Evolutionary conservation across 148 eudicot genomes (phyloP).

Genomic region (Polygonum aviculare): DNA sequence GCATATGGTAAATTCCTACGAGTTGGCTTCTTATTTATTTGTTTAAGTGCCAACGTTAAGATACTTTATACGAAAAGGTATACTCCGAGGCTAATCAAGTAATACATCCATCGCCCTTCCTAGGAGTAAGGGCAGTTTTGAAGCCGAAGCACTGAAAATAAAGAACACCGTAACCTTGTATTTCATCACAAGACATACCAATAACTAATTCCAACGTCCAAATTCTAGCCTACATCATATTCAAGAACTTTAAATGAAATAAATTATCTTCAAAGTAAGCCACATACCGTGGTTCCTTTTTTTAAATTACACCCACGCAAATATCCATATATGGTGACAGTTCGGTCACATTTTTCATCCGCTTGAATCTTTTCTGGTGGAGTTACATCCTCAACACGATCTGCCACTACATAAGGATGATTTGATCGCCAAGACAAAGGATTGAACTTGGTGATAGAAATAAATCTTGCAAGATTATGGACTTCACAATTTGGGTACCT

Average conservation of each 20-base stretch:
- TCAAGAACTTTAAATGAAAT: neutral
- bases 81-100: neutral
- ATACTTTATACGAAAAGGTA: neutral
- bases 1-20: neutral
- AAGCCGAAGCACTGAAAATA: too few species aligned
- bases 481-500: constrained; percentile 84
- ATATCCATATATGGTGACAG: constrained; percentile 80
- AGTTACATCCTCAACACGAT: constrained; percentile 95
- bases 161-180: too few species aligned
- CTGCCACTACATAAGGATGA: constrained; percentile 87
- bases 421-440: constrained; percentile 73
- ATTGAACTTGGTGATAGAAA: constrained; percentile 83
- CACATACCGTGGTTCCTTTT: constrained; percentile 76
- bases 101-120: too few species aligned
- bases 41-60: neutral
- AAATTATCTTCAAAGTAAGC: neutral
- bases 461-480: constrained; percentile 88
- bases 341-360: constrained; percentile 77
- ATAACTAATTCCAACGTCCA: neutral
- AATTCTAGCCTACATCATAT: neutral
- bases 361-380: constrained; percentile 62
- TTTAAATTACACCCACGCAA: constrained; percentile 92
- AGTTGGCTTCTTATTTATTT: neutral
- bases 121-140: neutral
- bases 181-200: neutral